Conservation (phyloP, 2,329 filamentous ascomycete genomes). For the Zymoseptoria crescenta region DNA sequence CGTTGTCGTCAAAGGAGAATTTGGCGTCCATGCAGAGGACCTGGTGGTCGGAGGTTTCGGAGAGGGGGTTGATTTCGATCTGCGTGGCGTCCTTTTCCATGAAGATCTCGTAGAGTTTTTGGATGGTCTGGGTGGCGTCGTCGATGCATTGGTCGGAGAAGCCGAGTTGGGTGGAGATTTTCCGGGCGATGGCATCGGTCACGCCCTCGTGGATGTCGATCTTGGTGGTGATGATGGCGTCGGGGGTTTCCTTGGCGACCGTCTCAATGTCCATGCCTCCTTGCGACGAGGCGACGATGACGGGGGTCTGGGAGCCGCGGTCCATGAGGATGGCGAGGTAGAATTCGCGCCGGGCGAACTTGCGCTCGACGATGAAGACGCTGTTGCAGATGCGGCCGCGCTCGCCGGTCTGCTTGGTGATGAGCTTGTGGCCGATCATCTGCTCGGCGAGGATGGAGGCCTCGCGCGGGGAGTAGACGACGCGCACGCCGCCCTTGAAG, state of each 20-base stretch:
- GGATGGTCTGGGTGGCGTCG: conserved; percentile 89
- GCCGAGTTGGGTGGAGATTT: conserved; percentile 83
- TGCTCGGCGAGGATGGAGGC: conserved; percentile 97
- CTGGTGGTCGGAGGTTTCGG: conserved; percentile 95
- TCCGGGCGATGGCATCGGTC: conserved; percentile 86
- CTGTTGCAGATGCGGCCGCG: conserved; percentile 88
- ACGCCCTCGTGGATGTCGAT: conserved; percentile 93
- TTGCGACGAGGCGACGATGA: conserved; percentile 96
- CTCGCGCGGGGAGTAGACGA: conserved; percentile 94
- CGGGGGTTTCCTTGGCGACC: conserved; percentile 94
- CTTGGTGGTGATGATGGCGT: conserved; percentile 88
- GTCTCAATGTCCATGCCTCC: conserved; percentile 99
- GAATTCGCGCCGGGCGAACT: conserved; percentile 97
- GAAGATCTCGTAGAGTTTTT: conserved; percentile 99
- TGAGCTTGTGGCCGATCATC: conserved; percentile 99
- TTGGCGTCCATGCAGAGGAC: conserved; percentile 99
- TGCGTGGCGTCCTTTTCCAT: conserved; percentile 97
- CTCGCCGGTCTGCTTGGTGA: conserved; percentile 98
- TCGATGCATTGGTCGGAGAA: conserved; percentile 98
- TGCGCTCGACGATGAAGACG: conserved; percentile 99
- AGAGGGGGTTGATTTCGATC: conserved; percentile 99
- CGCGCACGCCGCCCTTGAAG: conserved; percentile 94
- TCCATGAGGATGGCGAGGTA: conserved; percentile 99
- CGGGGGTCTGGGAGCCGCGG: conserved; percentile 78
- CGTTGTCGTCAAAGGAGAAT: conserved; percentile 97